Evolutionary conservation across 179 eudicot species (phyloP).

Genomic region (Heliamphora pulchella): DNA sequence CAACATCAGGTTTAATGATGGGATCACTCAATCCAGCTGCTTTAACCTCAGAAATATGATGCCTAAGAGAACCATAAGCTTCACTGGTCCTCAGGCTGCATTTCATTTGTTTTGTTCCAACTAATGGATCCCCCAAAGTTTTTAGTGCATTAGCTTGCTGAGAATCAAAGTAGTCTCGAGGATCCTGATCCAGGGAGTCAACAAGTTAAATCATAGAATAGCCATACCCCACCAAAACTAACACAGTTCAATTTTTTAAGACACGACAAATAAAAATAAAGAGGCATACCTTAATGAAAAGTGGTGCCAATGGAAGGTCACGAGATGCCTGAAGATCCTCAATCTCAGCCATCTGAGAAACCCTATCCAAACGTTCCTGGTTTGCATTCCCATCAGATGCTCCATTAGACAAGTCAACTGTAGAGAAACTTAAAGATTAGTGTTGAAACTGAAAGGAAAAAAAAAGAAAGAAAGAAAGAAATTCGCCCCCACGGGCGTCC

Average conservation of each 20-base stretch:
- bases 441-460: background rate
- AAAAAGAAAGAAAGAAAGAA: background rate
- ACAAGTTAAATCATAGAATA: slow-evolving; percentile 7
- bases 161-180: slow-evolving; percentile 90
- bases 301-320: slow-evolving; percentile 83
- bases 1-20: slow-evolving; percentile 63
- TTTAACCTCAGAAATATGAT: slow-evolving; percentile 47
- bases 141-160: slow-evolving; percentile 84
- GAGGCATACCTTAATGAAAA: slow-evolving; percentile 70
- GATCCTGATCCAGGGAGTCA: slow-evolving; percentile 50
- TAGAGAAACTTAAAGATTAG: slow-evolving; percentile 15
- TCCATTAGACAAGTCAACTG: slow-evolving; percentile 68
- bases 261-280: background rate
- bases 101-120: slow-evolving; percentile 42
- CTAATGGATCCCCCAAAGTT: slow-evolving; percentile 50
- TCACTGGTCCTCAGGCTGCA: slow-evolving; percentile 46
- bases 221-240: background rate
- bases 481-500: no score
- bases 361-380: slow-evolving; percentile 51
- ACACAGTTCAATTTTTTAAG: background rate
- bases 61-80: slow-evolving; percentile 59
- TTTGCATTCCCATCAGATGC: slow-evolving; percentile 34
- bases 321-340: slow-evolving; percentile 92
- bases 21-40: slow-evolving; percentile 51
- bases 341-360: slow-evolving; percentile 71